Evolutionary conservation across 768 basidiomycete species (phyloP).

Genomic region (Suillus occidentalis): DNA sequence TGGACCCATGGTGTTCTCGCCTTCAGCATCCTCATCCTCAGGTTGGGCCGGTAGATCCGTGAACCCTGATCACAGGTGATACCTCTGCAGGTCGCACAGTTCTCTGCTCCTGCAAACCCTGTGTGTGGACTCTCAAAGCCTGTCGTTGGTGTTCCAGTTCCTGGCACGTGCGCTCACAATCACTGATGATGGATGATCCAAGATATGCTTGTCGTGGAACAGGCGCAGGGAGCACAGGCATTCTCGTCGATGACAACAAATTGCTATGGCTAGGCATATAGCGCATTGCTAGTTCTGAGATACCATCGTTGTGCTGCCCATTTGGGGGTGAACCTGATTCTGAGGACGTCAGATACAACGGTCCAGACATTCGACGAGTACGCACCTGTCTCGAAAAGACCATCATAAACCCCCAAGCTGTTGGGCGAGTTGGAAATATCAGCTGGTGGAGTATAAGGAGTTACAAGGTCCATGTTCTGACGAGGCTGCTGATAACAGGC

Average conservation of each 20-base stretch:
- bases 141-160: conserved; percentile 37
- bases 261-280: conserved; percentile 21
- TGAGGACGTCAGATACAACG: background rate
- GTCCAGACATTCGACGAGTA: conserved; percentile 2
- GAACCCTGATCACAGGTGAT: conserved; percentile 31
- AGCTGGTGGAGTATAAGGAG: conserved; percentile 19
- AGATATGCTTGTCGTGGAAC: conserved; percentile 34
- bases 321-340: background rate
- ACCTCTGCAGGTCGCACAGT: conserved; percentile 35
- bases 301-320: background rate
- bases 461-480: too few relatives aligned
- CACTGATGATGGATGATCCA: conserved; percentile 29
- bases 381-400: conserved; percentile 32
- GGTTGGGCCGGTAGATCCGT: conserved; percentile 25
- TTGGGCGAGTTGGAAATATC: conserved; percentile 25
- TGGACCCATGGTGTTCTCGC: conserved; percentile 26
- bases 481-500: conserved; percentile 19
- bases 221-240: conserved; percentile 30
- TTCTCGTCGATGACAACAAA: conserved; percentile 19
- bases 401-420: conserved; percentile 20
- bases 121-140: conserved; percentile 31
- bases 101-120: conserved; percentile 31
- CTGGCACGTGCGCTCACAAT: conserved; percentile 39
- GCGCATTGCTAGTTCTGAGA: conserved; percentile 22
- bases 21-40: conserved; percentile 38